Conservation (phyloP, 1,139 yeast genomes). For the Geotrichum macrosporum region DNA sequence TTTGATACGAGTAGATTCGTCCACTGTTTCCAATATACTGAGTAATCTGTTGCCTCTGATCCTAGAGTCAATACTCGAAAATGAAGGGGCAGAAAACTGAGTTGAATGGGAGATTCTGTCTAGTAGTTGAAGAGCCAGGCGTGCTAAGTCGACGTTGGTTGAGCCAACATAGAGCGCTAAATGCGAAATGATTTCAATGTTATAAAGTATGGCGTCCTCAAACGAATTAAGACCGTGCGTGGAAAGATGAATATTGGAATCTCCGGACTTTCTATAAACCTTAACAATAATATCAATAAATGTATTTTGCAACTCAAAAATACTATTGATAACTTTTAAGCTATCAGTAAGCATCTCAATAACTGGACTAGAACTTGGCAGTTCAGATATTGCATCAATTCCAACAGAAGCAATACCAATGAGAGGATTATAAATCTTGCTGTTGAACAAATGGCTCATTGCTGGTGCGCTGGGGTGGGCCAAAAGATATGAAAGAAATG, state of each 20-base stretch:
- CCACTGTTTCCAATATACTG: conserved; percentile 66
- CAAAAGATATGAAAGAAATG: conserved; percentile 42
- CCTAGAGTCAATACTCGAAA: conserved; percentile 39
- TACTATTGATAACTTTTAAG: conserved; percentile 46
- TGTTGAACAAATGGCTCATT: conserved; percentile 58
- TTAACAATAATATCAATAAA: conserved; percentile 32
- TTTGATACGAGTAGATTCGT: conserved; percentile 63
- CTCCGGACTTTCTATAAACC: conserved; percentile 24
- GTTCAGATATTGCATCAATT: conserved; percentile 49
- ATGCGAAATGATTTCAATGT: conserved; percentile 64
- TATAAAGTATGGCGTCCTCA: conserved; percentile 65
- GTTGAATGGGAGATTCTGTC: conserved; percentile 48
- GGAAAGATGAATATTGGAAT: conserved; percentile 43
- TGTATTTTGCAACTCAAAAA: conserved; percentile 52
- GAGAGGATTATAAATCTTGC: conserved; percentile 51
- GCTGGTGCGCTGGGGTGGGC: conserved; percentile 68
- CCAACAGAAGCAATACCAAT: conserved; percentile 56
- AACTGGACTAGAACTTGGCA: conserved; percentile 38
- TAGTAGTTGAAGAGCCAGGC: conserved; percentile 52
- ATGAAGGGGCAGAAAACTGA: conserved; percentile 44
- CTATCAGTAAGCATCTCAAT: conserved; percentile 37
- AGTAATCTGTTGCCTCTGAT: conserved; percentile 60
- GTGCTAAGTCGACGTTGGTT: conserved; percentile 47
- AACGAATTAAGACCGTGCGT: conserved; percentile 61
- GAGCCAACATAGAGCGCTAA: conserved; percentile 68